phyloP scores from a whole-genome alignment of 345 rosid species.

The Acer campestre region DNA sequence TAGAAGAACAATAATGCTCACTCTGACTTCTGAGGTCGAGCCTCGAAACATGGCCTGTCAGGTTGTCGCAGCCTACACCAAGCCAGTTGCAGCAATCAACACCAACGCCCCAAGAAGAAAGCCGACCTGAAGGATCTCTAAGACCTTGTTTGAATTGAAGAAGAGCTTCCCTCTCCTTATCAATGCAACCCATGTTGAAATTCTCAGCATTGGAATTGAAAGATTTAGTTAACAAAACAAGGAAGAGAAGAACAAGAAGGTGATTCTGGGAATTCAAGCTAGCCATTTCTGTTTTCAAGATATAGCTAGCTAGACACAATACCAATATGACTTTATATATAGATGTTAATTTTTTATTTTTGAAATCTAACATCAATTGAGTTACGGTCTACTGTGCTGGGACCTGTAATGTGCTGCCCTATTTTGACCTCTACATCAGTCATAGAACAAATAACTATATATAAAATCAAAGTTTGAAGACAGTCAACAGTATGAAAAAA shows the following conservation, averaged over 20 bases:
- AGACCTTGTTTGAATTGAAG: slow-evolving; percentile 30
- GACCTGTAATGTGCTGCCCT: no score
- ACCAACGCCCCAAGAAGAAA: slow-evolving; percentile 20
- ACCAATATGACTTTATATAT: no score
- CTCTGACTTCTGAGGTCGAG: not conserved
- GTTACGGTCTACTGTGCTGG: no score
- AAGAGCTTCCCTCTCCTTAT: slow-evolving; percentile 31
- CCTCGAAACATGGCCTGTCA: slow-evolving; percentile 3
- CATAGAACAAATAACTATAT: no score
- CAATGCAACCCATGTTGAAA: slow-evolving; percentile 15
- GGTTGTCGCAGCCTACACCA: slow-evolving; percentile 21
- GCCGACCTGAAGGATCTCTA: slow-evolving; percentile 24
- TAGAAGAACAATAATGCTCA: rapidly evolving
- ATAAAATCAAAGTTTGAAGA: no score
- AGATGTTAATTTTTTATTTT: no score
- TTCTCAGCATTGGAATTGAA: not conserved
- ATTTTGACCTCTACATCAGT: no score
- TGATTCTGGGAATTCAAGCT: no score
- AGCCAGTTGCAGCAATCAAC: slow-evolving; percentile 20
- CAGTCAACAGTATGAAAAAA: no score
- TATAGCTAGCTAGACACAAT: no score
- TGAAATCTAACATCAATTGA: no score
- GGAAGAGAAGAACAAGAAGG: not conserved
- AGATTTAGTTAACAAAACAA: not conserved
- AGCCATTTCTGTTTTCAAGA: no score